Evolutionary conservation across 2,329 filamentous ascomycete species (phyloP).

Genomic region (Aspergillus aculeatus): DNA sequence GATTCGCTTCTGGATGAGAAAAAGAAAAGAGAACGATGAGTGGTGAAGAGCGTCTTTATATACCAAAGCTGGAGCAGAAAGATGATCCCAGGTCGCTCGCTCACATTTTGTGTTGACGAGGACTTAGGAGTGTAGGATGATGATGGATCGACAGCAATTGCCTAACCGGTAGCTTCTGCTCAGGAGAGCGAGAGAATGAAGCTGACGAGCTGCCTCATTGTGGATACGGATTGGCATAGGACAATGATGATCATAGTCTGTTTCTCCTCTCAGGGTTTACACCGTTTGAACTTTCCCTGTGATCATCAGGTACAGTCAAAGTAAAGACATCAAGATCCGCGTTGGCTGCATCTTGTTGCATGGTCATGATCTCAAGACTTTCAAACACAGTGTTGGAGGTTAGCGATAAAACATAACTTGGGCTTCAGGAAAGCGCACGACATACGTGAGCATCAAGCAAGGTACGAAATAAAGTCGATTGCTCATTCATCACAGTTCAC

Average conservation of each 20-base stretch:
- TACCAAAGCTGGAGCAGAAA: not conserved
- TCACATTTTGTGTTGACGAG: not conserved
- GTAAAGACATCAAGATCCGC: not conserved
- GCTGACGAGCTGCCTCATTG: not conserved
- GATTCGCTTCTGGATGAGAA: constrained; percentile 13
- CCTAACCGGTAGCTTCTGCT: not conserved
- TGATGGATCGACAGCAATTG: constrained; percentile 4
- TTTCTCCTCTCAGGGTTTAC: not conserved
- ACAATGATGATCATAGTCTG: not conserved
- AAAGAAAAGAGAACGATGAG: constrained; percentile 2
- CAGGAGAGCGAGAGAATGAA: constrained; percentile 4
- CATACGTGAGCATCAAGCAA: constrained; percentile 2
- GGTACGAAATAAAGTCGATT: not conserved
- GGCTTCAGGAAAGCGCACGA: no score
- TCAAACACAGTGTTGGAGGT: not conserved
- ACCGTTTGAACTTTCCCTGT: not conserved
- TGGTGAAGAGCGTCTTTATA: constrained; percentile 13
- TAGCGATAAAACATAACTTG: not conserved
- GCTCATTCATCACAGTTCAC: not conserved
- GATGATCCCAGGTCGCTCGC: constrained; percentile 3
- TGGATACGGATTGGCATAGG: constrained; percentile 6
- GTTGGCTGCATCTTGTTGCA: not conserved
- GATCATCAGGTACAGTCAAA: constrained; percentile 2
- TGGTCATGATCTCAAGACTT: not conserved
- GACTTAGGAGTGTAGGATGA: not conserved